Conservation (phyloP, 257 asterid species). For the Solanum tarapatanum region DNA sequence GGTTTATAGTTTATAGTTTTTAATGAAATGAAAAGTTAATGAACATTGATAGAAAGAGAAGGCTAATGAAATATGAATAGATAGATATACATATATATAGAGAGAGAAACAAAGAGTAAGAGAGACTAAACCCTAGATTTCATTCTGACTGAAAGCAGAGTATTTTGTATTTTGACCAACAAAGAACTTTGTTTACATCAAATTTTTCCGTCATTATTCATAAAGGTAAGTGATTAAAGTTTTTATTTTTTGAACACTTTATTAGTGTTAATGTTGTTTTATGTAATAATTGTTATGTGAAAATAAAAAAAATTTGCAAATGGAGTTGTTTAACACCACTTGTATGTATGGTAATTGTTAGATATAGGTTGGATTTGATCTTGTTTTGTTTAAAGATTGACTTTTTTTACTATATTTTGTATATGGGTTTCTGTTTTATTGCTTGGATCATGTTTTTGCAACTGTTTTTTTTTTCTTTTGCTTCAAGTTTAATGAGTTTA, state of each 20-base stretch:
- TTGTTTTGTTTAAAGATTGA: conserved; percentile 1
- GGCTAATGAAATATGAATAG: not conserved
- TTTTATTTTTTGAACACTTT: not conserved
- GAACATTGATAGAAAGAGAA: conserved; percentile 1
- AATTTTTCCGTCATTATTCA: conserved; percentile 1
- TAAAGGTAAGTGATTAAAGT: conserved; percentile 12
- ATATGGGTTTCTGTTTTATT: conserved; percentile 20
- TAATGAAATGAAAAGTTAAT: conserved; percentile 5
- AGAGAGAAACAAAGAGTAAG: conserved; percentile 2
- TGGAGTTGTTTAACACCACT: not conserved
- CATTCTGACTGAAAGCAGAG: conserved; percentile 14
- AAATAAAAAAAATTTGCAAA: too few relatives aligned
- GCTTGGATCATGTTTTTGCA: conserved; percentile 11
- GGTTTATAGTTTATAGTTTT: not conserved
- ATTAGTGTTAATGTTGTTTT: not conserved
- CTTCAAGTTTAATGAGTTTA: not conserved
- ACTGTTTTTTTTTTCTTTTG: not conserved
- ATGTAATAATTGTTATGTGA: not conserved
- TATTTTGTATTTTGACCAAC: conserved; percentile 15
- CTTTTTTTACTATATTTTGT: not conserved
- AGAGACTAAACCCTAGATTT: conserved; percentile 28
- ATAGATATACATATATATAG: not conserved
- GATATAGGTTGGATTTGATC: not conserved
- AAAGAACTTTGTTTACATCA: not conserved
- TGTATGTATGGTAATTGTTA: conserved; percentile 3